These are phyloP conservation scores for Malus sylvestris DNA, from an alignment of 306 rosid genomes.

Conservation along the genomic window DNA sequence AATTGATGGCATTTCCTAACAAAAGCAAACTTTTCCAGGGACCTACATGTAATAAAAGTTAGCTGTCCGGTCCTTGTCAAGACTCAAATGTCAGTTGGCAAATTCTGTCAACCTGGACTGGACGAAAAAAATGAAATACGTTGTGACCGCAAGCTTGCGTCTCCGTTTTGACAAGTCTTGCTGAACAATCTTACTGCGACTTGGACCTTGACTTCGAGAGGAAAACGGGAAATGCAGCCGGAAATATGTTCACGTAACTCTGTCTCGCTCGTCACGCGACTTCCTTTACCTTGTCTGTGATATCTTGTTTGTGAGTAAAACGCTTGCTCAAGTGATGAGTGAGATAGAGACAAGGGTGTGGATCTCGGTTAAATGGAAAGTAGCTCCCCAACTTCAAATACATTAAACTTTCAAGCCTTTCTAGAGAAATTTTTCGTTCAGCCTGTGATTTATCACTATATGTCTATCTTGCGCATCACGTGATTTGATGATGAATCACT, in stretches of 20 bases:
- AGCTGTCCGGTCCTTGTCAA: constrained; percentile 3
- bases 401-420: neutral
- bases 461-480: neutral
- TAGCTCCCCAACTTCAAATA: neutral
- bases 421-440: neutral
- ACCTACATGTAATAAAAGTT: constrained; percentile 22
- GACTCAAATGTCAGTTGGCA: neutral
- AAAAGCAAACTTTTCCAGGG: neutral
- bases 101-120: constrained; percentile 7
- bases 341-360: too few species aligned
- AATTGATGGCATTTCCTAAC: constrained; percentile 16
- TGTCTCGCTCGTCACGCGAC: too few species aligned
- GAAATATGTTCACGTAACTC: neutral
- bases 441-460: neutral
- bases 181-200: neutral
- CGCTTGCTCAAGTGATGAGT: neutral
- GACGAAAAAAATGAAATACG: neutral
- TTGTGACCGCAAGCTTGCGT: neutral
- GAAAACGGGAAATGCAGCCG: neutral
- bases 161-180: neutral
- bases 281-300: too few species aligned
- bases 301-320: too few species aligned
- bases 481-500: neutral
- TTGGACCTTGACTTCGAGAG: neutral
- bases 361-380: neutral